A percentile compares a stretch with the other conserved stretches of the same genome.
These are phyloP conservation scores for Penicillium longicatenatum DNA, from an alignment of 495 filamentous ascomycete genomes.

Conservation along the genomic window DNA sequence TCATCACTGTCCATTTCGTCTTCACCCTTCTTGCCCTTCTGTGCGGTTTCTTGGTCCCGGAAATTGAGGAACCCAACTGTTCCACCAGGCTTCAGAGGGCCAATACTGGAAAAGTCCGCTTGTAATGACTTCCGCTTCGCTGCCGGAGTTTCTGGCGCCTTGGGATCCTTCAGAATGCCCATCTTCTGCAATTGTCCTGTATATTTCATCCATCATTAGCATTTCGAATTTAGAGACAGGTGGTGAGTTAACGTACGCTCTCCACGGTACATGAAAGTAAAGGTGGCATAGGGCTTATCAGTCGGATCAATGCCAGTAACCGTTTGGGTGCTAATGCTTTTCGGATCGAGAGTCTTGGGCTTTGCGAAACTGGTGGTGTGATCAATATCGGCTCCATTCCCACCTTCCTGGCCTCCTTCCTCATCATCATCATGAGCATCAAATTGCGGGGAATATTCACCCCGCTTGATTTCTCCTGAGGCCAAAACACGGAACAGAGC, in stretches of 20 bases:
- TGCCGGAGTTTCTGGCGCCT: slow-evolving; percentile 57
- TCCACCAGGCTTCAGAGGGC: slow-evolving; percentile 76
- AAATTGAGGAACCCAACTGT: slow-evolving; percentile 90
- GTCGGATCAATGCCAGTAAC: slow-evolving; percentile 97
- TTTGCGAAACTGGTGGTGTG: slow-evolving; percentile 99
- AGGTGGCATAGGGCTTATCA: slow-evolving; percentile 92
- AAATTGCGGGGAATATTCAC: slow-evolving; percentile 97
- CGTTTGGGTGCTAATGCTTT: slow-evolving; percentile 96
- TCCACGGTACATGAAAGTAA: slow-evolving; percentile 97
- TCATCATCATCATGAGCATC: slow-evolving; percentile 96
- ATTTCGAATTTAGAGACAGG: slow-evolving; percentile 1
- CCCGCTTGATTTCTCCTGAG: slow-evolving; percentile 94
- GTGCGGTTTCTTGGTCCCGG: slow-evolving; percentile 65
- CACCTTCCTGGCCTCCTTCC: slow-evolving; percentile 44
- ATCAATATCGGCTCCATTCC: slow-evolving; percentile 70
- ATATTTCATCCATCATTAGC: slow-evolving; percentile 26
- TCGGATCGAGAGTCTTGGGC: slow-evolving; percentile 94
- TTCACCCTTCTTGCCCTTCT: slow-evolving; percentile 49
- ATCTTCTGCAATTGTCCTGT: slow-evolving; percentile 91
- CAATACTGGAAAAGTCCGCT: slow-evolving; percentile 81
- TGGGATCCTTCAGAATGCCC: slow-evolving; percentile 72
- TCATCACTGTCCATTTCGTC: slow-evolving; percentile 67
- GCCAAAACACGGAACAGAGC: slow-evolving; percentile 94
- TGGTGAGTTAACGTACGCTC: slow-evolving; percentile 67
- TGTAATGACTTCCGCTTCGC: slow-evolving; percentile 75